Base-by-base conservation (phyloP, 2,329 filamentous ascomycete genomes). In the Xylaria sp. region DNA sequence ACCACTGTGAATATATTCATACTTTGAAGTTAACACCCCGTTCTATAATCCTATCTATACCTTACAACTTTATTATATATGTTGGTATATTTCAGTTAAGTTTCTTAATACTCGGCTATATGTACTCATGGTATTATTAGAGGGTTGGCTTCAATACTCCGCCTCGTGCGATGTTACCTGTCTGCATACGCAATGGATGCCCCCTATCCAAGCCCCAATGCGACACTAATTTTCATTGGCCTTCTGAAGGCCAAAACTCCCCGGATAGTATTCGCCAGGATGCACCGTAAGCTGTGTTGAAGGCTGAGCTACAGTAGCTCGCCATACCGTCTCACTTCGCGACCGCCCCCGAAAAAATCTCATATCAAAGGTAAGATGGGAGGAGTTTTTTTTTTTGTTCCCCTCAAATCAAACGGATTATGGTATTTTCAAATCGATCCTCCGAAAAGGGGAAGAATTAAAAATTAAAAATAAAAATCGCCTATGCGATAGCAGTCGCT, bases 81-180 rank as follows among this genome's bases (percentile, higher is more conserved):
- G n/a, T 7, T 22, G 22, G 7, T n/a, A 29, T 5, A 6, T 49
- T 50, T 31, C 29, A 45, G 27, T 59, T 1, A 13, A 42, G 33
- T 27, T 10, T 31, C 15, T 50, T 50, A 1, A 36, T 44, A 51
- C 5, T 44, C 1, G 1, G 13, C 5, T 13, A 2, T 13, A 3
- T 36, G 17, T 17, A 29, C 2, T 29, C 29, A 51, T 36, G 10
- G 44, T 25, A 1, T 27, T 9, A 13, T 49, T 44, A 15, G 53
- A 33, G 20, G 13, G 9, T 27, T 20, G 3, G n/a, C 25, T 29
- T 57, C 27, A 25, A 38, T 42, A 33, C 65, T 67, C 61, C 49
- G 61, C 65, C 65, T 60, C 65, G 60, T 60, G 55, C 61, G 38
- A 33, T 55, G 60, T 20, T 59, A 56, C 49, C 45, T 1, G 25